Percentiles rank a stretch among this genome's conserved stretches.
Conservation (phyloP, 2,329 filamentous ascomycete genomes). For the Aureobasidium subglaciale region DNA sequence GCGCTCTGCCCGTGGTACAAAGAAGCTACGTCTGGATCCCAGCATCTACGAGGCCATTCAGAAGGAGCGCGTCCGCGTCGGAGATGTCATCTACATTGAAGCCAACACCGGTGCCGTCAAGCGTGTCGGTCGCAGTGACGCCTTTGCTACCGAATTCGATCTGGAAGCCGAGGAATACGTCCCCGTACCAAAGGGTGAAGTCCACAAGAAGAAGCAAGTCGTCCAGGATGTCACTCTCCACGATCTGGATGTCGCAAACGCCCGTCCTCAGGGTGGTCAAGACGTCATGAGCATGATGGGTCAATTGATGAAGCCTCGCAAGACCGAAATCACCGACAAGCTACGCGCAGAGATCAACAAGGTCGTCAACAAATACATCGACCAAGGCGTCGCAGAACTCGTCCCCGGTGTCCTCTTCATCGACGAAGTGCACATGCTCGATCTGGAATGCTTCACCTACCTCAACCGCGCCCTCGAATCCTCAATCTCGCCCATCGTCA, state of each 20-base stretch:
- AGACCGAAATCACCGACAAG: constrained; percentile 99
- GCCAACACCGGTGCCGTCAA: constrained; percentile 98
- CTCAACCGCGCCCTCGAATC: constrained; percentile 97
- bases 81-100: constrained; percentile 98
- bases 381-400: constrained; percentile 93
- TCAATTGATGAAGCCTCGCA: constrained; percentile 98
- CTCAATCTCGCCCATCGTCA: constrained; percentile 89
- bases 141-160: constrained; percentile 97
- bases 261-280: constrained; percentile 89
- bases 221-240: constrained; percentile 97
- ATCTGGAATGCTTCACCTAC: constrained; percentile 98
- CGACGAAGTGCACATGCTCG: constrained; percentile 98
- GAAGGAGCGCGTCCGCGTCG: constrained; percentile 91
- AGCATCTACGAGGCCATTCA: constrained; percentile 99
- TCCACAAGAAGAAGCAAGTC: constrained; percentile 99
- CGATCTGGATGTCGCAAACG: constrained; percentile 92
- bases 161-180: constrained; percentile 98
- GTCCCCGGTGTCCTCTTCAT: constrained; percentile 99
- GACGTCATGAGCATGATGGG: constrained; percentile 99
- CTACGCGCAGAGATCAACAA: constrained; percentile 95
- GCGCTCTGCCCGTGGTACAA: constrained; percentile 92
- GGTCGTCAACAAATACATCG: constrained; percentile 97
- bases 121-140: constrained; percentile 89
- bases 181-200: constrained; percentile 95
- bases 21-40: constrained; percentile 93